Percentiles rank a stretch among this genome's conserved stretches.
Evolutionary conservation across 441 rosid genomes (phyloP).

Genomic region (Euphorbia corollata): DNA sequence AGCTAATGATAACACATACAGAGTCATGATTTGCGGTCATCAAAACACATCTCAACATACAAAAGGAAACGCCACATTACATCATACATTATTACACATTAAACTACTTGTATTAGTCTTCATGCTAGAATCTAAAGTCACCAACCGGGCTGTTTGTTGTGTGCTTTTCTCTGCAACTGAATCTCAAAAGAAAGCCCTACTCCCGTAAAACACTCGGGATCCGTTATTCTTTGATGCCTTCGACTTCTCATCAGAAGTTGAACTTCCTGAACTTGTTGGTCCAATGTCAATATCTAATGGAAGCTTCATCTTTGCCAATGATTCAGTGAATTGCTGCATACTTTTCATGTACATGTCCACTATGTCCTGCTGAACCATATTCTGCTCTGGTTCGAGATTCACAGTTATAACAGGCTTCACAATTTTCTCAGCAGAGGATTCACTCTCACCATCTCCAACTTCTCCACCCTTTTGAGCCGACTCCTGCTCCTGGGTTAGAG

Average conservation of each 20-base stretch:
- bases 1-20: constrained; percentile 24
- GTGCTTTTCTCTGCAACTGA: constrained; percentile 33
- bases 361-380: constrained; percentile 81
- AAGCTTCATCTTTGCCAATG: constrained; percentile 84
- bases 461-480: constrained; percentile 30
- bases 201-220: constrained; percentile 79
- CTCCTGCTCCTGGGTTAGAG: constrained; percentile 39
- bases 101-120: constrained; percentile 63
- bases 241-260: constrained; percentile 48
- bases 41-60: constrained; percentile 38
- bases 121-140: constrained; percentile 51
- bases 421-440: constrained; percentile 38
- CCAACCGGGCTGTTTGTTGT: constrained; percentile 22
- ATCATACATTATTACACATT: constrained; percentile 34
- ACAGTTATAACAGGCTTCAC: constrained; percentile 42
- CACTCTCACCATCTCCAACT: constrained; percentile 37
- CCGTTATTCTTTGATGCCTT: constrained; percentile 54
- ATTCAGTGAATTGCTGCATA: constrained; percentile 85
- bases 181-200: constrained; percentile 69
- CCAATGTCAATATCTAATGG: constrained; percentile 79
- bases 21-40: constrained; percentile 42
- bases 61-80: constrained; percentile 45
- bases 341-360: constrained; percentile 96
- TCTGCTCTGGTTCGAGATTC: constrained; percentile 64
- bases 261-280: constrained; percentile 29